Percentiles rank a stretch among this genome's conserved stretches.
Conservation (phyloP, 768 basidiomycete species). For the Amanita inopinata region DNA sequence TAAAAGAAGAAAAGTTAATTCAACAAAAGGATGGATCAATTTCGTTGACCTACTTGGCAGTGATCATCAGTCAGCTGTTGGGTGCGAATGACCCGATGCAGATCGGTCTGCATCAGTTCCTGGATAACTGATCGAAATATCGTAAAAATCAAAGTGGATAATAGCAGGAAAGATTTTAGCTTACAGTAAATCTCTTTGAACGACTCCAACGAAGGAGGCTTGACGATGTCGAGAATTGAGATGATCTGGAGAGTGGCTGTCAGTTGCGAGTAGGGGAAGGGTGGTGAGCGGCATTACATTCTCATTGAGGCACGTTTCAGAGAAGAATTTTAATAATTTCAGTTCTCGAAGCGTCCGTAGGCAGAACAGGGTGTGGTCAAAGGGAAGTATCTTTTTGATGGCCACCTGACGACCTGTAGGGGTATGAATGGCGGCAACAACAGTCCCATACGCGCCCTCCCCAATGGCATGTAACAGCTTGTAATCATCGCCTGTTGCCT, state of each 20-base stretch:
- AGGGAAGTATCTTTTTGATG: slow-evolving; percentile 92
- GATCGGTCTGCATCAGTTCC: slow-evolving; percentile 84
- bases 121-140: slow-evolving; percentile 48
- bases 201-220: slow-evolving; percentile 59
- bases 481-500: slow-evolving; percentile 53
- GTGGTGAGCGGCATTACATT: slow-evolving; percentile 37
- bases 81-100: slow-evolving; percentile 87
- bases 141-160: slow-evolving; percentile 11
- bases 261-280: slow-evolving; percentile 8
- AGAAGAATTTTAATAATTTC: slow-evolving; percentile 82
- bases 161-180: slow-evolving; percentile 13
- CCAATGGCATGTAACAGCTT: slow-evolving; percentile 66
- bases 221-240: slow-evolving; percentile 85
- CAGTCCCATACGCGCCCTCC: slow-evolving; percentile 86
- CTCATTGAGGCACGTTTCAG: slow-evolving; percentile 70
- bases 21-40: slow-evolving; percentile 19
- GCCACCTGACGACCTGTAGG: slow-evolving; percentile 79
- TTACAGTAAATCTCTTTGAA: slow-evolving; percentile 86
- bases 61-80: slow-evolving; percentile 90
- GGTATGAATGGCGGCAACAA: slow-evolving; percentile 80
- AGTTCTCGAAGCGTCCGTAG: slow-evolving; percentile 84
- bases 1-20: slow-evolving; percentile 26
- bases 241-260: slow-evolving; percentile 52
- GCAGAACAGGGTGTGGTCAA: slow-evolving; percentile 90
- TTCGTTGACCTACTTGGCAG: slow-evolving; percentile 59